A percentile compares a stretch with the other conserved stretches of the same genome.
Evolutionary conservation across 2,329 filamentous ascomycete genomes (phyloP).

Genomic region (Aureobasidium sp.): DNA sequence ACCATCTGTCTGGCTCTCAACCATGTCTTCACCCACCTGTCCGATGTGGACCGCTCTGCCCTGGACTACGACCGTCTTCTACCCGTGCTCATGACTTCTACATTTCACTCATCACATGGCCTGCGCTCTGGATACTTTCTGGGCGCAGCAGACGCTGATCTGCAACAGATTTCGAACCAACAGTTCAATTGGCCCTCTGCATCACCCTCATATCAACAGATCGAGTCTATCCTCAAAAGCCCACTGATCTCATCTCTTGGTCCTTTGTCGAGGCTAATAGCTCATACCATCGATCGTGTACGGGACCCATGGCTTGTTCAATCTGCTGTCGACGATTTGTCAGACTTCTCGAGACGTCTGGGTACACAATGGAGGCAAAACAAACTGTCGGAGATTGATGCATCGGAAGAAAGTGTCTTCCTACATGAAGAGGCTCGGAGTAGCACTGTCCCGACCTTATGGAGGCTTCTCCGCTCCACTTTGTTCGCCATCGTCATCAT

Average conservation of each 20-base stretch:
- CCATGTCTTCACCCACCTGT: conserved; percentile 65
- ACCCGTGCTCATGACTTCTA: conserved; percentile 57
- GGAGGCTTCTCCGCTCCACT: conserved; percentile 65
- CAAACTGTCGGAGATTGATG: conserved; percentile 64
- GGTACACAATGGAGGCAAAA: conserved; percentile 65
- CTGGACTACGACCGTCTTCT: conserved; percentile 62
- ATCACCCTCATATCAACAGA: conserved; percentile 51
- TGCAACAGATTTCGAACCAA: conserved; percentile 42
- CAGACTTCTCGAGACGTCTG: conserved; percentile 57
- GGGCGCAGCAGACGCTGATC: conserved; percentile 57
- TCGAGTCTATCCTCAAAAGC: conserved; percentile 50
- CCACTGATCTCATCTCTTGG: conserved; percentile 60
- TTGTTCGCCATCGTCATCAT: conserved; percentile 68
- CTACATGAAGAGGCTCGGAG: conserved; percentile 58
- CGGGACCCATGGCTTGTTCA: conserved; percentile 40
- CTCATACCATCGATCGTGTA: conserved; percentile 53
- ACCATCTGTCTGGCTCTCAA: conserved; percentile 62
- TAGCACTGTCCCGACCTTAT: conserved; percentile 61
- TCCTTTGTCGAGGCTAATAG: conserved; percentile 55
- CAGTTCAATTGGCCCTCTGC: conserved; percentile 55
- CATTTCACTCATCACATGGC: conserved; percentile 62
- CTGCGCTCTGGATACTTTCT: conserved; percentile 71
- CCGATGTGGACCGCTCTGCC: conserved; percentile 47
- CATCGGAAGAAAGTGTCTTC: conserved; percentile 53
- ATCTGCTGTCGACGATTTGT: conserved; percentile 53